Evolutionary conservation across 2,329 filamentous ascomycete genomes (phyloP).

Genomic region (Pleurostoma richardsiae): DNA sequence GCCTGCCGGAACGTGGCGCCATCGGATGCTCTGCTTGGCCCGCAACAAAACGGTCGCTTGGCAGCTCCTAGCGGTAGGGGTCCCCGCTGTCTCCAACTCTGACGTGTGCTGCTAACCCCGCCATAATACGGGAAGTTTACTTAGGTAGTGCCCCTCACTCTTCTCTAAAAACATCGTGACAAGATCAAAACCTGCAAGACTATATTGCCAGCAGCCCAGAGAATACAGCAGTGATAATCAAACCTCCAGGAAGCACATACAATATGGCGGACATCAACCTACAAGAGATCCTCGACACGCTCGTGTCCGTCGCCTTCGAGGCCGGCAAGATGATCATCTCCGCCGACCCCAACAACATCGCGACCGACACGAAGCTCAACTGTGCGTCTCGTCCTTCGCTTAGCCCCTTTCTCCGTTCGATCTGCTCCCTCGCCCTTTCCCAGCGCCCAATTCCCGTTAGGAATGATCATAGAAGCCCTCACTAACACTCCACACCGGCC

Average conservation of each 20-base stretch:
- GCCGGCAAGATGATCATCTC: conserved; percentile 61
- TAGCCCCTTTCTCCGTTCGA: too few relatives aligned
- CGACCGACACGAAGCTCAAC: conserved; percentile 59
- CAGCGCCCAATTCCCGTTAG: not conserved
- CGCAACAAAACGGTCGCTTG: too few relatives aligned
- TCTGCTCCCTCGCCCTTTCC: conserved; percentile 2
- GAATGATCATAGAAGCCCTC: not conserved
- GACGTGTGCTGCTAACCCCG: too few relatives aligned
- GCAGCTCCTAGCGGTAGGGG: too few relatives aligned
- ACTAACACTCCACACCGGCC: not conserved
- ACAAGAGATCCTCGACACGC: conserved; percentile 55
- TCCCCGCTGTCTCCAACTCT: too few relatives aligned
- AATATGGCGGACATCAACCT: conserved; percentile 54
- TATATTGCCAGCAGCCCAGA: too few relatives aligned
- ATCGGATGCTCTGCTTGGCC: too few relatives aligned
- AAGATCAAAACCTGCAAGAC: too few relatives aligned
- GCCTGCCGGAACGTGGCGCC: too few relatives aligned
- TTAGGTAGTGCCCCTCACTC: too few relatives aligned
- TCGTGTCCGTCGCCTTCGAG: conserved; percentile 55
- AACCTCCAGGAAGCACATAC: conserved; percentile 4
- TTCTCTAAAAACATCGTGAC: too few relatives aligned
- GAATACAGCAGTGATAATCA: not conserved
- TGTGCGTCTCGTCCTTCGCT: conserved; percentile 35
- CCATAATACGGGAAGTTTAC: too few relatives aligned
- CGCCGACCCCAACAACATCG: conserved; percentile 54